Evolutionary conservation across 257 asterid genomes (phyloP).

Genomic region (Pogostemon cablin): DNA sequence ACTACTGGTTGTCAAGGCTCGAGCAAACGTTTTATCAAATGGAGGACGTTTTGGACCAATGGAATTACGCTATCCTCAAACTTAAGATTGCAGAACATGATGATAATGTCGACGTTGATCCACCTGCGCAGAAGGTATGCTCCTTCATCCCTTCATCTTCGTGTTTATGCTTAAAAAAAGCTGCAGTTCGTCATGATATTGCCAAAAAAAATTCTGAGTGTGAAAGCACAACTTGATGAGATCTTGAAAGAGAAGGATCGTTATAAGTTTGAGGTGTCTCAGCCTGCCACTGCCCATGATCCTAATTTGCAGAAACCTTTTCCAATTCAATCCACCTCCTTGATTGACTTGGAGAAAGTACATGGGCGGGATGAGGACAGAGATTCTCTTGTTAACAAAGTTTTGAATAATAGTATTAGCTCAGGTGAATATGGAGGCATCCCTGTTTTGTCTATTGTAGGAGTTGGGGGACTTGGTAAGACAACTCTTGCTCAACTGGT

Average conservation of each 20-base stretch:
- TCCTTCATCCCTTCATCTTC: not conserved
- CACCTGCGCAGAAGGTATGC: not conserved
- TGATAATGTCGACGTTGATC: not conserved
- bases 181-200: not conserved
- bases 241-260: no score
- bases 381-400: not conserved
- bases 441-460: not conserved
- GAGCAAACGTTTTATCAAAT: constrained; percentile 6
- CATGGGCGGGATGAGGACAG: not conserved
- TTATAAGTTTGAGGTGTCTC: no score
- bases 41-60: constrained; percentile 25
- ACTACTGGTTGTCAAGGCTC: constrained; percentile 5
- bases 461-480: constrained; percentile 11
- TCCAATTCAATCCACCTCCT: no score
- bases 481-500: constrained; percentile 7
- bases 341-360: no score
- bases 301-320: no score
- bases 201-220: not conserved
- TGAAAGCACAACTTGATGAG: no score
- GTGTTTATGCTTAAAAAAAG: not conserved
- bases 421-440: not conserved
- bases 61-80: constrained; percentile 3
- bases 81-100: no score
- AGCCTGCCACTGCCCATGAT: no score
- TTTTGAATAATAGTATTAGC: no score